phyloP scores from a whole-genome alignment of 1,139 yeast genomes.

The Geotrichum fermentans region DNA sequence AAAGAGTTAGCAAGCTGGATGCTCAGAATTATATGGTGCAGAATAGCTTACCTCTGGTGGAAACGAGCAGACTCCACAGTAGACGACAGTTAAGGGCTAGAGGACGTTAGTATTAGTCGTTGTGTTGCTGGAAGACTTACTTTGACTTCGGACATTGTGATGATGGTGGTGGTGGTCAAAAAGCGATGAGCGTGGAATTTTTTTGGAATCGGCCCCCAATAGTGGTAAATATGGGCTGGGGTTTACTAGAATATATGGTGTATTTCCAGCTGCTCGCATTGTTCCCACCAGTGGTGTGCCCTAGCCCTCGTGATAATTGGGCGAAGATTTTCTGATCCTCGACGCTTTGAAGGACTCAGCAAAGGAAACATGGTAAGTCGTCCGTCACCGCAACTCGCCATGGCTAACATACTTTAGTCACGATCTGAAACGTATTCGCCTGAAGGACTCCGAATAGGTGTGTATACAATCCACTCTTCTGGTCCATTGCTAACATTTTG shows the following conservation, averaged over 20 bases:
- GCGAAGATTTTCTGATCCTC: too few species aligned
- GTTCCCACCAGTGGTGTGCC: too few species aligned
- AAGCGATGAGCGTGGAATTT: too few species aligned
- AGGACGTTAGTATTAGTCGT: not conserved
- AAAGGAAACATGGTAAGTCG: too few species aligned
- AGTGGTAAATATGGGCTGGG: too few species aligned
- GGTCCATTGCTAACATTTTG: not conserved
- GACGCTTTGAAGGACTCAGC: too few species aligned
- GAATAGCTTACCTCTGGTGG: constrained; percentile 58
- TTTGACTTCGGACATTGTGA: not conserved
- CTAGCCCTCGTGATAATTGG: too few species aligned
- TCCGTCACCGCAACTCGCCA: too few species aligned
- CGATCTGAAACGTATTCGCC: constrained; percentile 83
- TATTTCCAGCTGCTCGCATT: too few species aligned
- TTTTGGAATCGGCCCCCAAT: too few species aligned
- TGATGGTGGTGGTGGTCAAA: too few species aligned
- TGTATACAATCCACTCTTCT: not conserved
- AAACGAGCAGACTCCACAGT: constrained; percentile 80
- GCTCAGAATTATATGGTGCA: not conserved
- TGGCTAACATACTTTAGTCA: constrained; percentile 37
- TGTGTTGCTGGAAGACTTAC: not conserved
- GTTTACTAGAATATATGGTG: too few species aligned
- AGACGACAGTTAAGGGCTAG: constrained; percentile 38
- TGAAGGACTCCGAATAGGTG: constrained; percentile 71
- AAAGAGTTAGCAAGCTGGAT: constrained; percentile 18